These are phyloP conservation scores for Candida dajiaensis DNA, from an alignment of 805 yeast species.

Conservation along the genomic window DNA sequence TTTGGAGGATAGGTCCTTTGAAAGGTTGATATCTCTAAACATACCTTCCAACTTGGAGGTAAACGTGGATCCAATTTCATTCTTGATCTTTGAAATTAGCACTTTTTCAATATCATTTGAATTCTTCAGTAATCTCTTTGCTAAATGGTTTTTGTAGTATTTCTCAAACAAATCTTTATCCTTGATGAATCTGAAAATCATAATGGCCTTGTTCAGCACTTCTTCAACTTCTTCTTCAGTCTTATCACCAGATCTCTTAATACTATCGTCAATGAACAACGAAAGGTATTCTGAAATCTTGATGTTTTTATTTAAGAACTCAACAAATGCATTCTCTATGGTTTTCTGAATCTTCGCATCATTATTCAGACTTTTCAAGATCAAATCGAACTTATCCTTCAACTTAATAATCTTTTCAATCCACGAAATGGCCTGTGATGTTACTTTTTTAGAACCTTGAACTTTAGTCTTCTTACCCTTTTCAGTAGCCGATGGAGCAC, in stretches of 20 bases:
- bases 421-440: constrained; percentile 60
- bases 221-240: constrained; percentile 38
- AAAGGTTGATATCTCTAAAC: constrained; percentile 71
- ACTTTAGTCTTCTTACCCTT: constrained; percentile 7
- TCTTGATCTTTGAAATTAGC: constrained; percentile 60
- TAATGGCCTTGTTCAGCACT: constrained; percentile 48
- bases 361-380: constrained; percentile 40
- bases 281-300: constrained; percentile 51
- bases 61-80: constrained; percentile 74
- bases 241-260: constrained; percentile 44
- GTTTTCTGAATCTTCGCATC: constrained; percentile 47
- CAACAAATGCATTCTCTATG: constrained; percentile 55
- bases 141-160: constrained; percentile 79
- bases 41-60: constrained; percentile 79
- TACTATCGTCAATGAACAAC: constrained; percentile 50
- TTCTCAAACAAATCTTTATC: constrained; percentile 87
- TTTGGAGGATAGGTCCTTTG: constrained; percentile 41
- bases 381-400: constrained; percentile 42
- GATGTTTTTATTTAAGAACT: constrained; percentile 47
- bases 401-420: constrained; percentile 48
- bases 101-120: constrained; percentile 60
- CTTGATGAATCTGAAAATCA: constrained; percentile 58
- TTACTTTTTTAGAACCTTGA: constrained; percentile 23
- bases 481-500: constrained; percentile 12
- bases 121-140: constrained; percentile 63